phyloP scores from a whole-genome alignment of 495 filamentous ascomycete genomes.

The Neurospora africana region DNA sequence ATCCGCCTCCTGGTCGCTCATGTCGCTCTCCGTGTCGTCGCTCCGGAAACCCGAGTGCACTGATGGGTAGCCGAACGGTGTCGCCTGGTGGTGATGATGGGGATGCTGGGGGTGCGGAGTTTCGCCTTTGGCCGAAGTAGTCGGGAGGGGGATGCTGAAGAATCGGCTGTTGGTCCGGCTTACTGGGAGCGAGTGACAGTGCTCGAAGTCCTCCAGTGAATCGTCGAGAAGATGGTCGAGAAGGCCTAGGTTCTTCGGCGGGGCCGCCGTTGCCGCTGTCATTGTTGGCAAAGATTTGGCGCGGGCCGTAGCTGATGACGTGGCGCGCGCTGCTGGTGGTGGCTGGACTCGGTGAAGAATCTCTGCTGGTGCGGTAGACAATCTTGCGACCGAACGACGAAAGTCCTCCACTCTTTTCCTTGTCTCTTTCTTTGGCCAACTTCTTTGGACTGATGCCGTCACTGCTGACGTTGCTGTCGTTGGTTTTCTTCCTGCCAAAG shows the following conservation, averaged over 20 bases:
- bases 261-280: constrained; percentile 29
- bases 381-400: neutral
- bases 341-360: neutral
- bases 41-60: constrained; percentile 69
- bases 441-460: neutral
- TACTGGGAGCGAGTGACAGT: constrained; percentile 9
- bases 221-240: constrained; percentile 59
- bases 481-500: neutral
- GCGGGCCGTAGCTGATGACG: constrained; percentile 6
- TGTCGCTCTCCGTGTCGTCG: constrained; percentile 27
- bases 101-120: constrained; percentile 11
- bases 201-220: constrained; percentile 69
- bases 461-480: neutral
- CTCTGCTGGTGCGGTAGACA: constrained; percentile 2
- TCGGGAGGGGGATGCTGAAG: neutral
- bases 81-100: constrained; percentile 10
- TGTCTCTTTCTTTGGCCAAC: neutral
- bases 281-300: constrained; percentile 12
- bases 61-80: constrained; percentile 54
- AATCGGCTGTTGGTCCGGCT: neutral
- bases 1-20: constrained; percentile 21
- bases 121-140: neutral
- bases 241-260: constrained; percentile 39
- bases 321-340: constrained; percentile 4
- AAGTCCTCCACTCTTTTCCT: constrained; percentile 5